phyloP scores from a whole-genome alignment of 169 alveolate genomes.

The Condylostoma magnum region DNA sequence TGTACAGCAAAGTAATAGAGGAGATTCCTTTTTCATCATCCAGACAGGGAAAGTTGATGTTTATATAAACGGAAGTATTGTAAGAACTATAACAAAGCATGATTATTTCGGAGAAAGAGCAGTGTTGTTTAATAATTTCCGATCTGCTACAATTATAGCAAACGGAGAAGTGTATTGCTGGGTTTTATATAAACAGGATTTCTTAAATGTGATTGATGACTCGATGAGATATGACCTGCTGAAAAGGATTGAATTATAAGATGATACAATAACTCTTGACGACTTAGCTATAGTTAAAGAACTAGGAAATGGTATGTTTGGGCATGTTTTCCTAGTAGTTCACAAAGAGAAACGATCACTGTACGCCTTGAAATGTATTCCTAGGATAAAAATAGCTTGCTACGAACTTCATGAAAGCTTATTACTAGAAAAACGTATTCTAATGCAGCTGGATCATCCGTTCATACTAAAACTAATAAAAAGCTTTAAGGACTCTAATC shows the following conservation, averaged over 20 bases:
- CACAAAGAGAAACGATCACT: constrained; percentile 69
- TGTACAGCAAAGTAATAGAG: background rate
- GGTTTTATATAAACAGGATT: constrained; percentile 30
- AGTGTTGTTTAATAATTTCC: background rate
- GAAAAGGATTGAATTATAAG: constrained; percentile 90
- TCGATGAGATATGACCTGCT: constrained; percentile 86
- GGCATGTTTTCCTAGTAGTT: constrained; percentile 87
- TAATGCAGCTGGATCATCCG: background rate
- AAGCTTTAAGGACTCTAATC: constrained; percentile 46
- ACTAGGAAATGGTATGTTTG: constrained; percentile 92
- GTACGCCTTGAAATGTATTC: constrained; percentile 90
- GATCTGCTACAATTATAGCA: constrained; percentile 15
- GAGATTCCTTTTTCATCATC: constrained; percentile 40
- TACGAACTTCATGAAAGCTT: background rate
- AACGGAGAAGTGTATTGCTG: constrained; percentile 38
- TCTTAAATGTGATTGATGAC: constrained; percentile 32
- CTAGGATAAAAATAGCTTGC: constrained; percentile 62
- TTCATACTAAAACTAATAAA: background rate
- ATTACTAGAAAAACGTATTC: background rate
- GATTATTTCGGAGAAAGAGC: constrained; percentile 30
- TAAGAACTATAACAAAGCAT: constrained; percentile 35
- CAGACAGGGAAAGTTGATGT: constrained; percentile 45
- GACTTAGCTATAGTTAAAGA: constrained; percentile 73
- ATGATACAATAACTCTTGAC: constrained; percentile 81
- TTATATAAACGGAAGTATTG: constrained; percentile 17